Evolutionary conservation across 75 land plant species (phyloP), one percentile per base, ranked within the genome.

Genomic region (Pinus tabuliformis): DNA sequence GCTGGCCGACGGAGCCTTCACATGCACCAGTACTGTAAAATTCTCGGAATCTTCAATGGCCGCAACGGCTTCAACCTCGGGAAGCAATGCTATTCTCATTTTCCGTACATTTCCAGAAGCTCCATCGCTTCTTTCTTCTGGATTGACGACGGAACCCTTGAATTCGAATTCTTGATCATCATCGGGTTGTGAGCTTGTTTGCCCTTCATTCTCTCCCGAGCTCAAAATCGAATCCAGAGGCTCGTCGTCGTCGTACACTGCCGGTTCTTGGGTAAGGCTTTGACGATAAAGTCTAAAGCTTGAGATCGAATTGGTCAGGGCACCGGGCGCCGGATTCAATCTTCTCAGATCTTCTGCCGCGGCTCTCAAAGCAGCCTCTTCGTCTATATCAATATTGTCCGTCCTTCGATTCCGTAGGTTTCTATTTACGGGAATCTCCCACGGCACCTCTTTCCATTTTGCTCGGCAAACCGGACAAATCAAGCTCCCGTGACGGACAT

Each of bases 191-290:
- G 6, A 42, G 21, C 37, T 52, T 11, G 74, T 54, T 77, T 84
- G 13, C 58, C 61, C 18, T 79, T 60, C 39, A 36, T 59, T 17
- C 57, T 75, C 5, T 59, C 85, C 4, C 78, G 83, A 20, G 74
- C 75, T 4, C 6, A 5, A 42, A 6, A 5, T 59, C 85, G 82
- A 81, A 63, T 72, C 49, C 28, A 91, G 78, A 6, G 94, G 94
- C 78, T 94, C 97, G 54, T 94, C 97, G 70, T 94, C 97, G 52
- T 91, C 77, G 75, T 91, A 94, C 56, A 80, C 73, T 15, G 80
- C 82, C 15, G 91, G 83, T 56, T 88, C 87, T 9, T 83, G 82
- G 58, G 88, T 79, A 56, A 17, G 56, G 79, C 77, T 49, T 54
- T 75, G 56, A 3, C 37, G 68, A 33, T 28, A 16, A 30, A 26